Evolutionary conservation across 2,329 filamentous ascomycete species (phyloP).

Genomic region (Colletotrichum kahawae): DNA sequence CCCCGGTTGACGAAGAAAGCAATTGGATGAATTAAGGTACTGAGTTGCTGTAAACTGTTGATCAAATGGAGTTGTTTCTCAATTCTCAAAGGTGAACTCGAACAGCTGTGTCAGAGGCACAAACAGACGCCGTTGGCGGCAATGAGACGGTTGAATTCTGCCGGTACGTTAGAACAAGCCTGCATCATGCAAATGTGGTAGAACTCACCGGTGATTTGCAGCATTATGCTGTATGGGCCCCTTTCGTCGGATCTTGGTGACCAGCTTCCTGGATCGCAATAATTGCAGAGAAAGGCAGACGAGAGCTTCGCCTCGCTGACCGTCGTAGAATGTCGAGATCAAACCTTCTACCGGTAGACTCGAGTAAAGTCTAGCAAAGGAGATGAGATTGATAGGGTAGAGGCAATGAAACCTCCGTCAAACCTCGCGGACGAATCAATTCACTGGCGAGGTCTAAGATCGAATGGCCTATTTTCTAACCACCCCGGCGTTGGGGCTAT

Average conservation of each 20-base stretch:
- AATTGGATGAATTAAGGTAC: neutral
- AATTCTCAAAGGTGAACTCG: neutral
- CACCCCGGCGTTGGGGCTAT: slow-evolving; percentile 61
- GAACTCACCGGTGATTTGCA: neutral
- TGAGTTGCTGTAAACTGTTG: neutral
- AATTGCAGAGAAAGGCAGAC: neutral
- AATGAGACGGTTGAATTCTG: neutral
- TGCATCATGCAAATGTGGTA: neutral
- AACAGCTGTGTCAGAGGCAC: neutral
- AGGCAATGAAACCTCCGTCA: neutral
- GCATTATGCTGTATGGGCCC: neutral
- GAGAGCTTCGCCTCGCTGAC: neutral
- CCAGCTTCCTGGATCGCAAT: neutral
- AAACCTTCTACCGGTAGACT: neutral
- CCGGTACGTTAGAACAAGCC: neutral
- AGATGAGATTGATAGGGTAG: neutral
- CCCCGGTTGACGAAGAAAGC: neutral
- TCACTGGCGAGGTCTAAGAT: slow-evolving; percentile 29
- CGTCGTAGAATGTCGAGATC: neutral
- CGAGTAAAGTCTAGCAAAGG: neutral
- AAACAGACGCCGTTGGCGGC: neutral
- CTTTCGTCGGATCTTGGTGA: neutral
- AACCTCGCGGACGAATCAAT: slow-evolving; percentile 7
- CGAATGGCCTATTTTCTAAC: slow-evolving; percentile 41
- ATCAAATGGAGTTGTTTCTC: neutral